Percentiles rank a stretch among this genome's conserved stretches.
These are phyloP conservation scores for Arabis hirsuta DNA, from an alignment of 345 rosid species.

Conservation along the genomic window DNA sequence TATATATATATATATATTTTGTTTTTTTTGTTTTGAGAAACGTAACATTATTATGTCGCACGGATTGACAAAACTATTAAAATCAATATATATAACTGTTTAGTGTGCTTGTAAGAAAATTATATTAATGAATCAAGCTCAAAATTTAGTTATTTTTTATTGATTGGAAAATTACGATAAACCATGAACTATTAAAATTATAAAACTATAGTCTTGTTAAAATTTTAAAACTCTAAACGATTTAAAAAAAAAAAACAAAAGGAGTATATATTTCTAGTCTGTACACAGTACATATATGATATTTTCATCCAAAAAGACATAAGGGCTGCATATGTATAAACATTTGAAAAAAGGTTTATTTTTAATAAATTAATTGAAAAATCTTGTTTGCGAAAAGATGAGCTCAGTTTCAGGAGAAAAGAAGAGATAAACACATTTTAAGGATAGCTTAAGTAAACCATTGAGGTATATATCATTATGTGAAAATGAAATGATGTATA, in stretches of 20 bases:
- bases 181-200: no score
- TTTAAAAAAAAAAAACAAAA: no score
- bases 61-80: not conserved
- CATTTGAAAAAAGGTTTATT: no score
- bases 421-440: not conserved
- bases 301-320: not conserved
- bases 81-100: not conserved
- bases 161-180: no score
- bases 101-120: not conserved
- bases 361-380: no score
- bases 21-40: not conserved
- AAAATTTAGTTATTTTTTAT: not conserved
- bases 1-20: no score
- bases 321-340: not conserved
- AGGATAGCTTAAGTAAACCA: not conserved
- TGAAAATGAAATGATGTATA: not conserved
- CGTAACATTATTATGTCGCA: constrained; percentile 10
- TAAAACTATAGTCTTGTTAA: not conserved
- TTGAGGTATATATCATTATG: not conserved
- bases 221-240: not conserved
- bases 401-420: no score
- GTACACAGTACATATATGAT: not conserved
- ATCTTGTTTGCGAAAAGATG: no score
- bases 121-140: not conserved
- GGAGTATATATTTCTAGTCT: not conserved